Base-by-base conservation (phyloP, 2,329 filamentous ascomycete species). In the Pleomassaria siparia region DNA sequence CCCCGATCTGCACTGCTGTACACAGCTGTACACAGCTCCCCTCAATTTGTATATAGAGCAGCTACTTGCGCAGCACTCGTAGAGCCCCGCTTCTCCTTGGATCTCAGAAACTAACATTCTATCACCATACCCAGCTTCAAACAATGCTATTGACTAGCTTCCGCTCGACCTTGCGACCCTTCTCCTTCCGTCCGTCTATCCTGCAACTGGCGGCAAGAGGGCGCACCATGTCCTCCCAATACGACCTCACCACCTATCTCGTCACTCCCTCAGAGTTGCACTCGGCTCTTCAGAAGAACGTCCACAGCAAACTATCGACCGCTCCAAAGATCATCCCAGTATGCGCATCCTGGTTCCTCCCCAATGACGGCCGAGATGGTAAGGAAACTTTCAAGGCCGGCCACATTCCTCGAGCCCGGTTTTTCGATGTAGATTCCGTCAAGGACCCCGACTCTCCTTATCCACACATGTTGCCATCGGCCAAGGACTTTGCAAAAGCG, bases 331-430 rank as follows among this genome's bases (percentile, higher is more conserved):
- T 95, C 35, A 85, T 99, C 44, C 89, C 94, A 2, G 80, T 99
- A 33, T 96, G 91, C 72, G 94, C 91, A 39, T 82, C 90, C 20
- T 99, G 94, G 94, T 99, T 96, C 67, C 82, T 99, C 54, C 94
- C 94, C 54, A 97, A 96, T 71, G 92, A 96, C 56, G 83, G 83
- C 44, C 86, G 91, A 52, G 88, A 83, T 41, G 94, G 94, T 44
- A 83, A 88, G 59, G 80, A 94, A 55, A 84, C 86, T 35, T 99
- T 92, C 77, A 82, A 85, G 57, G 82, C 89, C 67, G 83, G 85
- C 66, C 89, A 90, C 62, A 94, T 99, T 54, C 92, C 91, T 18
- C 85, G 86, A 63, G 87, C 94, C 1, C 88, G 91, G 25, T 99
- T 97, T 81, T 99, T 99, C 71, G 91, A 99, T 71, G 80, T 99